Evolutionary conservation across 140 eudicot genomes (phyloP), one percentile per base, ranked within the genome.

Genomic region (Erigeron philadelphicus): DNA sequence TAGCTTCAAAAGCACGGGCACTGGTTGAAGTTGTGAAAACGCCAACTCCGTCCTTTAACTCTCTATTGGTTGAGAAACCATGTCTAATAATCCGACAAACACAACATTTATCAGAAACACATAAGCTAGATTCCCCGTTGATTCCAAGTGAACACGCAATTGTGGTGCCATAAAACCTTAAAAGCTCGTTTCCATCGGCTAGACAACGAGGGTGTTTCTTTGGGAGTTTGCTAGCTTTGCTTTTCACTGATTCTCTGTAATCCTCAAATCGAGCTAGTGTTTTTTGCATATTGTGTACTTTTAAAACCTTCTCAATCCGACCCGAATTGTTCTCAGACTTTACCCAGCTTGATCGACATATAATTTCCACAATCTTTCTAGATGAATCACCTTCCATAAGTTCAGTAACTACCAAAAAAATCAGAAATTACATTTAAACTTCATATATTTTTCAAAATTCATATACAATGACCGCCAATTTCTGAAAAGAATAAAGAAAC

Each of bases 11-110:
- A 48, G 98, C 98, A 66, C 92, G 82, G 1, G 83, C 95, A 71
- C 98, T 89, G 0, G 98, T 93, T 23, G 98, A 89, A 55, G 98
- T 86, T 25, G 98, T 93, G 83, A 93, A 93, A 64, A 93, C 95
- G 1, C 98, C 98, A 0, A 93, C 45, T 8, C 95, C 96, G 41
- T 77, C 79, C 76, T 86, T 86, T 49, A 83, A 75, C 73, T 92
- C 98, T 74, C 66, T 81, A 49, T 81, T 76, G n/a, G 88, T 78
- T 6, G 86, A 86, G 52, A 89, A 87, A 35, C 98, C 98, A 1
- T 81, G 49, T 73, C 87, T 72, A 47, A 93, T 86, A 49, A 93
- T 89, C 63, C 96, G 87, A 78, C 98, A 93, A 46, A 84, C 94
- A 4, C 87, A 72, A 72, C 98, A 93, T 81, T 81, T 89, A 21